Base-by-base conservation (phyloP, 345 rosid genomes). In the Streptanthus diversifolius region DNA sequence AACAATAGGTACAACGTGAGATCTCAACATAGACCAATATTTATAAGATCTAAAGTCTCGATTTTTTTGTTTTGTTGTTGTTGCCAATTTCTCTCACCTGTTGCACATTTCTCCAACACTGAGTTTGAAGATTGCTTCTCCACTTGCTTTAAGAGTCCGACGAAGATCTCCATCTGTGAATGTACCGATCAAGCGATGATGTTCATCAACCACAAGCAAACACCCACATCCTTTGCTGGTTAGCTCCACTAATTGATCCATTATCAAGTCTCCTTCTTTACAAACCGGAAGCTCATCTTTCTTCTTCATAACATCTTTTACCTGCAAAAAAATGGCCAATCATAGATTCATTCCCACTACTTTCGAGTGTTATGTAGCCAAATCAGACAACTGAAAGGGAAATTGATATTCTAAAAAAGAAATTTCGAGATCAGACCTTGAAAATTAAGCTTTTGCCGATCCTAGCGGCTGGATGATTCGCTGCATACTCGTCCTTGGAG, bases 201-300 rank as follows among this genome's bases (percentile, higher is more conserved):
- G 87, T 29, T 86, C 82, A 51, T 90, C 89, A 25, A 87, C 75
- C 48, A 95, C 96, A 64, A 95, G 91, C 75, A 95, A 80, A 77
- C 99, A 95, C 0, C 98, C 98, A 19, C 97, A 95, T 71, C 99
- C 98, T 79, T 92, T 92, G 69, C 96, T 87, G 0, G 93, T 90
- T 5, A 95, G 85, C 81, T 95, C 99, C 67, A 90, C 88, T 65
- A 95, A 73, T 82, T 95, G 99, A 61, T 90, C 96, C 96, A 90
- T 88, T 65, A 95, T 90, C 84, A 90, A 37, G 73, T 95, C 98
- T 61, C 87, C 88, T 85, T 95, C 96, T 80, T 68, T 85, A 68
- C 99, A 92, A 5, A 92, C 60, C 0, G 99, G 99, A 71, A 92
- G 91, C 76, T 95, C 98, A 13, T 87, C 85, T 77, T 87, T 85